Conservation (phyloP, 371 early-diverging fungal species). For the Saksenaea vasiformis region DNA sequence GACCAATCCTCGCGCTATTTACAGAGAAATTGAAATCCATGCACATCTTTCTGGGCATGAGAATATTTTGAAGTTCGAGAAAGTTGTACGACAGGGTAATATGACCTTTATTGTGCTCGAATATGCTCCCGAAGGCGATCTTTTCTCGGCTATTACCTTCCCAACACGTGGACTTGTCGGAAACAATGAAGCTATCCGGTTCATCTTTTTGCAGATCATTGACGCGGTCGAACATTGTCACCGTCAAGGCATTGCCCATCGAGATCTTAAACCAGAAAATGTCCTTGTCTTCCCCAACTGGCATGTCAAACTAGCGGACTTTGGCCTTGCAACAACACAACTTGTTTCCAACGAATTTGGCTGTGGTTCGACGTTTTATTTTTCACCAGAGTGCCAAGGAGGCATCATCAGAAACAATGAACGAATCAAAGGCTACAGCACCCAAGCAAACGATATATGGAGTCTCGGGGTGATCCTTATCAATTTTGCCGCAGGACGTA, state of each 20-base stretch:
- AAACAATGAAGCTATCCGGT: conserved; percentile 64
- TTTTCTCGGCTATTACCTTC: conserved; percentile 68
- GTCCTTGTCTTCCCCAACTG: conserved; percentile 62
- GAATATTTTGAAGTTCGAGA: conserved; percentile 69
- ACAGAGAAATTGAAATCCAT: conserved; percentile 57
- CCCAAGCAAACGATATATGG: conserved; percentile 84
- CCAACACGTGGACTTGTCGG: conserved; percentile 50
- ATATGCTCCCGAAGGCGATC: conserved; percentile 74
- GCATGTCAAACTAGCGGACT: conserved; percentile 72
- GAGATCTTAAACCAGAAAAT: conserved; percentile 94
- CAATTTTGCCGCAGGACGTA: conserved; percentile 74
- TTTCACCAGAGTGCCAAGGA: conserved; percentile 90
- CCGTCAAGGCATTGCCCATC: conserved; percentile 76
- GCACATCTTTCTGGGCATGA: conserved; percentile 62
- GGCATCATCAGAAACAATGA: conserved; percentile 44
- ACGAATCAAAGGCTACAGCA: conserved; percentile 57
- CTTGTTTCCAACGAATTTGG: conserved; percentile 72
- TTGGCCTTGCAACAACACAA: conserved; percentile 76
- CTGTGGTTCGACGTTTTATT: conserved; percentile 87
- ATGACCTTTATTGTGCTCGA: conserved; percentile 81
- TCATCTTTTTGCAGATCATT: conserved; percentile 81
- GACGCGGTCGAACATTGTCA: conserved; percentile 85
- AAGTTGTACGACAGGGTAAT: conserved; percentile 68
- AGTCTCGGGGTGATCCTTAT: conserved; percentile 82
- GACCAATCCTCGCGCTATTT: not conserved